These are phyloP conservation scores for Hyphodiscus sp. DNA, from an alignment of 2,329 filamentous ascomycete species.

Conservation along the genomic window DNA sequence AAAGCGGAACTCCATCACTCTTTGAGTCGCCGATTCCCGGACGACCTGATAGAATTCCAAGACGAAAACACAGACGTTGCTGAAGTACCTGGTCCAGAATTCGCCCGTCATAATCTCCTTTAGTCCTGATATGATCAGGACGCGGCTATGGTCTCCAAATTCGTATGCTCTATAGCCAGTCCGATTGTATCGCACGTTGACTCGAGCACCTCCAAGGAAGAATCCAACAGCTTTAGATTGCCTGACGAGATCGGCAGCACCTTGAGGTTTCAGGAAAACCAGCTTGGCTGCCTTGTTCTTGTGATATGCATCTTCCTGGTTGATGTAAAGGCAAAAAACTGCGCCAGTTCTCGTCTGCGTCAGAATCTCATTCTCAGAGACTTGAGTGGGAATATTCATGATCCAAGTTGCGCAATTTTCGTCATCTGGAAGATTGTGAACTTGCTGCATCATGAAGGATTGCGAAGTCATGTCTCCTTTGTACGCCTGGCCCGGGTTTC, in stretches of 20 bases:
- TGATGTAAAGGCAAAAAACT: neutral
- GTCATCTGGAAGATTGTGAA: neutral
- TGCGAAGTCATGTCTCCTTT: neutral
- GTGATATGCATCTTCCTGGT: neutral
- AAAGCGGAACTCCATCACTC: slow-evolving; percentile 9
- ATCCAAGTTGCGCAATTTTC: neutral
- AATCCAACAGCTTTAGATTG: neutral
- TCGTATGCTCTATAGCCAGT: neutral
- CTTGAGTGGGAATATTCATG: neutral
- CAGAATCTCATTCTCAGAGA: neutral
- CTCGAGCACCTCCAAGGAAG: neutral
- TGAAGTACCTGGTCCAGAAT: neutral
- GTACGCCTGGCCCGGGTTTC: neutral
- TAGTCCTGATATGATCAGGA: neutral
- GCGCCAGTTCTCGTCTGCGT: neutral
- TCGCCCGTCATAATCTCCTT: neutral
- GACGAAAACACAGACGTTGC: neutral
- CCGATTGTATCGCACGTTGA: neutral
- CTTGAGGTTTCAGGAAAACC: neutral
- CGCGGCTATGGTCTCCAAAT: neutral
- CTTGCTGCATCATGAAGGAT: neutral
- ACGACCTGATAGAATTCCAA: neutral
- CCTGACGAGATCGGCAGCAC: neutral
- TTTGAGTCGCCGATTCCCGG: neutral
- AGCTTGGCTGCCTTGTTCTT: neutral